Conservation (phyloP, 1,284 basidiomycete species). For the Pseudozyma sp. region DNA sequence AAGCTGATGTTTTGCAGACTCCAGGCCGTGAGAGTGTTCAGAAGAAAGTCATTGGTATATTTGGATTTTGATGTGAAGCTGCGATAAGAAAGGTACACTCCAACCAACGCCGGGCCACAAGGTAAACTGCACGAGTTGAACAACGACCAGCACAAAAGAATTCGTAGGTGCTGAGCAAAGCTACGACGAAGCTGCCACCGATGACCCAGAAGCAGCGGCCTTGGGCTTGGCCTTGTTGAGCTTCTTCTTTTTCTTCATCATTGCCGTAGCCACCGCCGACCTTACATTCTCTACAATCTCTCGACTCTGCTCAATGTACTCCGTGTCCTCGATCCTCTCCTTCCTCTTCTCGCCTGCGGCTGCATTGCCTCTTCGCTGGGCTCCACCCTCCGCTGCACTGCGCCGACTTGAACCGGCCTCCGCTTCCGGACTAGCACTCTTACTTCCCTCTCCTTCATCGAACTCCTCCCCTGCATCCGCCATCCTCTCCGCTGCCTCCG, state of each 20-base stretch:
- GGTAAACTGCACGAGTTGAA: no score
- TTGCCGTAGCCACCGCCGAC: constrained; percentile 79
- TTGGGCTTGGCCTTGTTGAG: constrained; percentile 35
- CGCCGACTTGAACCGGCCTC: constrained; percentile 13
- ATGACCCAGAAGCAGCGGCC: constrained; percentile 18
- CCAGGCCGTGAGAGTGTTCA: no score
- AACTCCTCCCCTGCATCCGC: constrained; percentile 61
- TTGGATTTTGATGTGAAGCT: no score
- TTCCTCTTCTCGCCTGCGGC: constrained; percentile 78
- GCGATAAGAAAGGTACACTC: no score
- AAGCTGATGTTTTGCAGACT: no score
- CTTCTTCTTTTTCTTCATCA: constrained; percentile 57
- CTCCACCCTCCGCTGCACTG: neutral
- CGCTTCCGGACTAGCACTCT: constrained; percentile 33
- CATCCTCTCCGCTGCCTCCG: constrained; percentile 63
- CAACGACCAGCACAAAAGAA: no score
- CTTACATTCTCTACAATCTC: constrained; percentile 93
- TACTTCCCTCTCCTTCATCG: constrained; percentile 22
- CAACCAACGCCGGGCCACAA: no score
- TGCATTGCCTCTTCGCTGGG: constrained; percentile 7
- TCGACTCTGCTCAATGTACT: constrained; percentile 89
- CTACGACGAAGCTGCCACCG: constrained; percentile 32
- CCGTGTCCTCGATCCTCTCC: constrained; percentile 84
- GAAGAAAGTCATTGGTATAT: no score
- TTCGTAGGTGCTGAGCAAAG: no score